These are phyloP conservation scores for Salix brachista DNA, from an alignment of 345 rosid species.

Conservation along the genomic window DNA sequence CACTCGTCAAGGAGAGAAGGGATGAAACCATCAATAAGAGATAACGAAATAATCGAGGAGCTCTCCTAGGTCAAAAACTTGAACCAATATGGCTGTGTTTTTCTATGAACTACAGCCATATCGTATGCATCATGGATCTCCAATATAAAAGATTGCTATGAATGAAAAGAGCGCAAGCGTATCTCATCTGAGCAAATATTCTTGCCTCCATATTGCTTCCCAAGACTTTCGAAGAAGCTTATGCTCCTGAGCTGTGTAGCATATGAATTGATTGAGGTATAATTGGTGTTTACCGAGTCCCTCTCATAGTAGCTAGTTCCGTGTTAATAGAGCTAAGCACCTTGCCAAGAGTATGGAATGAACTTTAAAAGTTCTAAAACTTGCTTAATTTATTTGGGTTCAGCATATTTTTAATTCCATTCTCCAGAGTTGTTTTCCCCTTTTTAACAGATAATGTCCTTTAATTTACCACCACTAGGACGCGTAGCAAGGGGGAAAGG, in stretches of 20 bases:
- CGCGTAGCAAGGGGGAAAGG: neutral
- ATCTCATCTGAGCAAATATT: neutral
- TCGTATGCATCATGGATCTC: neutral
- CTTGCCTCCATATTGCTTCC: neutral
- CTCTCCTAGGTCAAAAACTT: neutral
- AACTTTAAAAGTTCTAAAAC: too few relatives aligned
- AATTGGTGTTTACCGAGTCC: too few relatives aligned
- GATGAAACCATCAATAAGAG: neutral
- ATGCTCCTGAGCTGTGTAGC: neutral
- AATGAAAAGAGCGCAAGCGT: neutral
- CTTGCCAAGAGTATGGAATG: too few relatives aligned
- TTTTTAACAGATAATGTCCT: neutral
- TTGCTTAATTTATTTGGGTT: too few relatives aligned
- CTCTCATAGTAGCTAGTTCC: too few relatives aligned
- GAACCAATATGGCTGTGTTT: neutral
- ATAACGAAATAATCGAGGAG: neutral
- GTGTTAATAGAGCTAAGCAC: too few relatives aligned
- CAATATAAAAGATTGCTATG: neutral
- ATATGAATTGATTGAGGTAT: too few relatives aligned
- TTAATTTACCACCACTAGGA: neutral
- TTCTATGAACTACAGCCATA: neutral
- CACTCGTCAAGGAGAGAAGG: neutral
- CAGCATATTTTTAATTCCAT: too few relatives aligned
- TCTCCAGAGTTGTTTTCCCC: neutral
- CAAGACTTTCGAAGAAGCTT: neutral